phyloP scores from a whole-genome alignment of 2,329 filamentous ascomycete genomes.

The Colletotrichum gloeosporioides region DNA sequence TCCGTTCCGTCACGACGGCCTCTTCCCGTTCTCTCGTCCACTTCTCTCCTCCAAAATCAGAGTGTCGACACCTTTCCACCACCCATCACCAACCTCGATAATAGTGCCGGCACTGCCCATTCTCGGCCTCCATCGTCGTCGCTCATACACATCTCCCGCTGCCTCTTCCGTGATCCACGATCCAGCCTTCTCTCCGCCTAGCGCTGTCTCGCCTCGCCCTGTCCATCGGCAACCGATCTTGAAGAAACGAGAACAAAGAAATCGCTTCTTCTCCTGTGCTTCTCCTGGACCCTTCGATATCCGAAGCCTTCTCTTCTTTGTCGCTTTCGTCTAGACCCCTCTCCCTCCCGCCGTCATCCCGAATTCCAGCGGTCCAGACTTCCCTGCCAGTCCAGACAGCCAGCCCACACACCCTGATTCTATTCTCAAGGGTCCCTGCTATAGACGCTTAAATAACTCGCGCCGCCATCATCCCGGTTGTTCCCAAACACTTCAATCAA shows the following conservation, averaged over 20 bases:
- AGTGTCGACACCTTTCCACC: not conserved
- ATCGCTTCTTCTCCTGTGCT: not conserved
- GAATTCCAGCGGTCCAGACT: conserved; percentile 12
- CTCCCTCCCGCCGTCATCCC: not conserved
- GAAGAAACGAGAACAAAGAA: not conserved
- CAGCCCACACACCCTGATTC: not conserved
- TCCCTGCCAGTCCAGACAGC: conserved; percentile 1
- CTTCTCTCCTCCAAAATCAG: not conserved
- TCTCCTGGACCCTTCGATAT: conserved; percentile 8
- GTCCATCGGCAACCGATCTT: not conserved
- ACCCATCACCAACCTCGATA: not conserved
- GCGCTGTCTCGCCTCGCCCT: conserved; percentile 18
- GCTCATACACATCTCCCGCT: not conserved
- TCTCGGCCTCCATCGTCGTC: not conserved
- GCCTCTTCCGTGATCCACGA: not conserved
- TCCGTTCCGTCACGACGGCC: conserved; percentile 1
- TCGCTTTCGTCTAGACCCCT: conserved; percentile 8
- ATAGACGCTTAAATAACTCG: conserved; percentile 10
- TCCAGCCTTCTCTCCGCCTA: conserved; percentile 9
- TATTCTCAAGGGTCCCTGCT: not conserved
- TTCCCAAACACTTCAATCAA: conserved; percentile 12
- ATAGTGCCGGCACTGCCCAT: not conserved
- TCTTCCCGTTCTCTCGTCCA: not conserved
- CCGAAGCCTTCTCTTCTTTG: conserved; percentile 7
- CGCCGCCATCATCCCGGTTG: conserved; percentile 9